Conservation (phyloP, 2,329 filamentous ascomycete genomes). For the Trichoderma oligosporum region DNA sequence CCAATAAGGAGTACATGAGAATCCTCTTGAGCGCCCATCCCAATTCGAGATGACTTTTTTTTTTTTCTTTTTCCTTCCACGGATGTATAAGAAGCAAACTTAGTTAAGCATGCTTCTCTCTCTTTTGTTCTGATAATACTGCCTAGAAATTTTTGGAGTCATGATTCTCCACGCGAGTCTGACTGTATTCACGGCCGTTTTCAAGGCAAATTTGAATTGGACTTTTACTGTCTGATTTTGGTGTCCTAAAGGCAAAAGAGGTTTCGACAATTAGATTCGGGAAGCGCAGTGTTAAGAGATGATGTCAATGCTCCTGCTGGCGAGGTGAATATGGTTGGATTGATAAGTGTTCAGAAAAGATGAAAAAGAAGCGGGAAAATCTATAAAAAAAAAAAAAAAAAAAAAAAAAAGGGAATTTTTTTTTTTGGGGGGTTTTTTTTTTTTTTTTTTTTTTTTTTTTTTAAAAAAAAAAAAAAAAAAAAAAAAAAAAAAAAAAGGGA, state of each 20-base stretch:
- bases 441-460: neutral
- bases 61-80: neutral
- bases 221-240: too few species aligned
- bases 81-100: neutral
- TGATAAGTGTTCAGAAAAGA: neutral
- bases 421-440: neutral
- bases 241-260: too few species aligned
- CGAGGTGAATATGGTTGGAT: neutral
- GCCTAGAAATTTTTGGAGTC: neutral
- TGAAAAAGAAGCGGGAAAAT: too few species aligned
- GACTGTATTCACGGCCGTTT: too few species aligned
- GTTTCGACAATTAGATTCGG: too few species aligned
- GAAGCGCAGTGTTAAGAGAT: neutral
- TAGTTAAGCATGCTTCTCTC: neutral
- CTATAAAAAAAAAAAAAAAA: too few species aligned
- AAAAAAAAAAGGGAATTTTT: too few species aligned
- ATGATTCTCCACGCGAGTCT: neutral
- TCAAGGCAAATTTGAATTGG: too few species aligned
- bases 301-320: neutral
- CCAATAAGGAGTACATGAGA: neutral
- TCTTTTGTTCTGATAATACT: too few species aligned
- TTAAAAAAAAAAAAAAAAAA: conserved; percentile 7
- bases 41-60: conserved; percentile 42
- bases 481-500: conserved; percentile 45
- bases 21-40: conserved; percentile 36